Evolutionary conservation across 2,329 filamentous ascomycete species (phyloP).

Genomic region (Tympanopsis confertula): DNA sequence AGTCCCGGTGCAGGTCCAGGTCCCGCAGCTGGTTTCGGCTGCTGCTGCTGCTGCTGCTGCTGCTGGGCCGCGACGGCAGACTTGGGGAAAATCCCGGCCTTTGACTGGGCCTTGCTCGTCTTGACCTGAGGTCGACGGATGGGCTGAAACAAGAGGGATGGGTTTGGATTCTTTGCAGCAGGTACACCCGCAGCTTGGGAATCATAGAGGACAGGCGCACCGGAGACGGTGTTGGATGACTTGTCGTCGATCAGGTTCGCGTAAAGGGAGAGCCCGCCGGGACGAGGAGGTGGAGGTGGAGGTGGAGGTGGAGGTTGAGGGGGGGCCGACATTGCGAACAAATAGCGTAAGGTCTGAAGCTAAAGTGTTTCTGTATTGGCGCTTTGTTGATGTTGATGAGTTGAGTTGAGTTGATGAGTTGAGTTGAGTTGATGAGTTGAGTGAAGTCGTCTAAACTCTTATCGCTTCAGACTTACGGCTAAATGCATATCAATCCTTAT

Average conservation of each 20-base stretch:
- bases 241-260: constrained; percentile 64
- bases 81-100: not conserved
- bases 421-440: too few species aligned
- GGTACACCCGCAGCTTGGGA: constrained; percentile 30
- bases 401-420: too few species aligned
- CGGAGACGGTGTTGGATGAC: constrained; percentile 56
- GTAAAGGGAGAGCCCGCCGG: constrained; percentile 61
- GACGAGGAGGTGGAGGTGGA: constrained; percentile 26
- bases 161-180: constrained; percentile 29
- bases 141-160: constrained; percentile 17
- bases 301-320: constrained; percentile 9
- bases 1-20: constrained; percentile 6
- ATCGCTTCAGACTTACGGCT: too few species aligned
- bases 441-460: too few species aligned
- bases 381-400: too few species aligned
- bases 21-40: constrained; percentile 4
- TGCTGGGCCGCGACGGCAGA: too few species aligned
- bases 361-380: too few species aligned
- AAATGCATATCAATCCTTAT: too few species aligned
- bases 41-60: not conserved
- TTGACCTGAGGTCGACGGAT: constrained; percentile 43
- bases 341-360: too few species aligned
- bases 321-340: too few species aligned
- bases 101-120: constrained; percentile 20
- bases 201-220: constrained; percentile 63